A percentile compares a stretch with the other conserved stretches of the same genome.
Conservation (phyloP, 106 monocot species). For the Dioscorea zingiberensis region DNA sequence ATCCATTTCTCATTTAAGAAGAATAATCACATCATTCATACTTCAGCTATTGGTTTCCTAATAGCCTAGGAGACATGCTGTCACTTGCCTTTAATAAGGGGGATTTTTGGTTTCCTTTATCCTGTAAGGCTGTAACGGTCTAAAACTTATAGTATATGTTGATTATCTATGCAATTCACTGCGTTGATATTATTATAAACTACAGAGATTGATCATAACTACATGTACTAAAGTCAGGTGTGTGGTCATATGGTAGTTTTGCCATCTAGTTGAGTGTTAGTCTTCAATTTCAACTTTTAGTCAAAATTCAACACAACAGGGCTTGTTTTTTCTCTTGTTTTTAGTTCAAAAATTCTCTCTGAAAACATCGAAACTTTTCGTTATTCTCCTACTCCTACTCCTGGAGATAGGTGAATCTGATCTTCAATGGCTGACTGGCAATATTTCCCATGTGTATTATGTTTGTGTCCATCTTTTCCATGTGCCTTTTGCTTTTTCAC, state of each 20-base stretch:
- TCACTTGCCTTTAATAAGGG: too few relatives aligned
- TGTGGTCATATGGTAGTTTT: background rate
- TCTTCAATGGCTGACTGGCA: background rate
- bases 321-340: background rate
- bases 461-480: background rate
- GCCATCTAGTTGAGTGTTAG: background rate
- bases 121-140: too few relatives aligned
- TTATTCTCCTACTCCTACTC: background rate
- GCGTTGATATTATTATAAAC: too few relatives aligned
- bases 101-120: too few relatives aligned
- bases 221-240: background rate
- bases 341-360: background rate
- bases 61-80: too few relatives aligned
- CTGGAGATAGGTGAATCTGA: background rate
- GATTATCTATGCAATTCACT: too few relatives aligned
- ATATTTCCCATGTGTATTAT: background rate
- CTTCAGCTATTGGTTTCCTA: too few relatives aligned
- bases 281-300: background rate
- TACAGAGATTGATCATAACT: background rate
- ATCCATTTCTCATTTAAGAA: background rate
- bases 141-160: too few relatives aligned
- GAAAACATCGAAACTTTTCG: background rate
- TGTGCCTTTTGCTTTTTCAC: background rate
- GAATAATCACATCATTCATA: too few relatives aligned
- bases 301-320: too few relatives aligned